Conservation (phyloP, 495 filamentous ascomycete genomes). For the Tricharina praecox region DNA sequence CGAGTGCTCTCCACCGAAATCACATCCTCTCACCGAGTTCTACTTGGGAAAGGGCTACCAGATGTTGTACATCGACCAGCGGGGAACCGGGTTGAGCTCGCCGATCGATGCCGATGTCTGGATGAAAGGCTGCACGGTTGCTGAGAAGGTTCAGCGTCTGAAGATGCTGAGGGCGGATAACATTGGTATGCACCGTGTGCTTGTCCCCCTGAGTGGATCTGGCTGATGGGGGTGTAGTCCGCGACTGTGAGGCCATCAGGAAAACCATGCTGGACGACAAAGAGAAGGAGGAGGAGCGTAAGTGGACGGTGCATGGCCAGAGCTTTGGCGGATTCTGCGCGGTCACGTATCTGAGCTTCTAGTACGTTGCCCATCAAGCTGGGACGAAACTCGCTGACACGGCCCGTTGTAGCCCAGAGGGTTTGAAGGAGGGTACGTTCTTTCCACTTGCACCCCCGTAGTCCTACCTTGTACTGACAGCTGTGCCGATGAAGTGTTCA, state of each 20-base stretch:
- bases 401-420: slow-evolving; percentile 43
- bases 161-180: slow-evolving; percentile 79
- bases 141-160: slow-evolving; percentile 59
- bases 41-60: slow-evolving; percentile 70
- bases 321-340: slow-evolving; percentile 81
- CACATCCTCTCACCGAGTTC: slow-evolving; percentile 44
- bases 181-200: slow-evolving; percentile 32
- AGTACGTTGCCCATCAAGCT: slow-evolving; percentile 31
- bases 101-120: slow-evolving; percentile 58
- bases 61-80: slow-evolving; percentile 70
- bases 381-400: too few relatives aligned
- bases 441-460: neutral
- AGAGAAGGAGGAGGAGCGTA: slow-evolving; percentile 50
- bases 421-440: slow-evolving; percentile 44
- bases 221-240: slow-evolving; percentile 33
- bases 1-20: slow-evolving; percentile 55
- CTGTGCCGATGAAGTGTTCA: slow-evolving; percentile 37
- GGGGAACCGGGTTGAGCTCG: slow-evolving; percentile 71
- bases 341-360: slow-evolving; percentile 63
- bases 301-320: slow-evolving; percentile 74
- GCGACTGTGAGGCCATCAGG: slow-evolving; percentile 74
- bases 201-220: neutral
- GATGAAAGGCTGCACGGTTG: slow-evolving; percentile 41
- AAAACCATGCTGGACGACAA: slow-evolving; percentile 43
- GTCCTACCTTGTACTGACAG: too few relatives aligned